Evolutionary conservation across 148 eudicot genomes (phyloP), one percentile per base, ranked within the genome.

Genomic region (Cornus suecica): DNA sequence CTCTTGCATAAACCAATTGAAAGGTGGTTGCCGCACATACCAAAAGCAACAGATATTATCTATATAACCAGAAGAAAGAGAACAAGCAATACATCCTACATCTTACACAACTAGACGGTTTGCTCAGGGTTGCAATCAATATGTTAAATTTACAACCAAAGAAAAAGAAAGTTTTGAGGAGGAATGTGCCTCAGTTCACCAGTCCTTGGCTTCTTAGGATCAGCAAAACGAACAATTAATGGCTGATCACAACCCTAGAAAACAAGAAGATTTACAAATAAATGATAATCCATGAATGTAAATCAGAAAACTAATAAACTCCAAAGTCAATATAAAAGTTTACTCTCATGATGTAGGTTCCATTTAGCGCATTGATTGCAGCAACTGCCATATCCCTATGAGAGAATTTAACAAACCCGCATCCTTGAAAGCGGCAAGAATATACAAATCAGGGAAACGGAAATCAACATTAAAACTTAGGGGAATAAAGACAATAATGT

Each of bases 221-320:
- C 99, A 65, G 99, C 99, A 90, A 91, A 93, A 65, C 98, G 94
- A 78, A 96, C 91, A 78, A 83, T 52, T 84, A 96, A 80, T 28
- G 98, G 94, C 60, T 86, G 86, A 69, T 93, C 94, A 82, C 99
- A 91, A 41, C 97, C 99, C 99, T 96, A 77, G 69, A 71, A 27
- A 29, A 76, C 28, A 73, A 37, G 34, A 37, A 69, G 23, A 71
- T 13, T 76, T 41, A 75, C 60, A 48, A 29, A 45, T 69, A 77
- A 62, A 31, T 9, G 51, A 51, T 32, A 75, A 66, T 32, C 32
- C 64, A 71, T 8, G 15, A 69, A 68, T 74, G 67, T 54, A 63
- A 78, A 72, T 60, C 18, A 79, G 71, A 13, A 75, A 68, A 58
- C 48, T 73, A 5, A 68, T 34, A 54, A 6, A n/a, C 5, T 32